Evolutionary conservation across 495 filamentous ascomycete genomes (phyloP), one percentile per base, ranked within the genome.

Genomic region (Tetracladium marchalianum): DNA sequence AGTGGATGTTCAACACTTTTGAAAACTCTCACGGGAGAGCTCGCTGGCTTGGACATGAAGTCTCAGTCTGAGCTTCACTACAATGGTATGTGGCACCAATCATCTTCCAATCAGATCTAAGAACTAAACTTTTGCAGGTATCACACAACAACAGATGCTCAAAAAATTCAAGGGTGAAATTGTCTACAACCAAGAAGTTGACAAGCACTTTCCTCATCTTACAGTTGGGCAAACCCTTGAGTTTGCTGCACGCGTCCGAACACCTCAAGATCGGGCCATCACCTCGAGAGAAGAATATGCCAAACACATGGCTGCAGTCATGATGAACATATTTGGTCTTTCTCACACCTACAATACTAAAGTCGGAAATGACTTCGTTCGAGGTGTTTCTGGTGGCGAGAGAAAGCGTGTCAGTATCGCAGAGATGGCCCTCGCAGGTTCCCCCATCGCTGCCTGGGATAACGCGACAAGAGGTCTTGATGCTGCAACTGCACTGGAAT

Each of bases 321-420:
- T 92, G 34, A 71, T 85, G 33, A 81, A 85, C 51, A 68, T 89
- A 31, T 92, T 94, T 50, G 84, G 84, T 69, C 86, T 73, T 16
- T 61, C 60, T 5, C 66, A 71, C 39, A 67, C 65, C 2, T 62
- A 77, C 54, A 75, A 92, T 53, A 95, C 90, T 0, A 69, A 80
- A 16, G 87, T 96, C 11, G 90, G 90, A 16, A 85, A 94, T 59
- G 84, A 82, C 55, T 90, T 81, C 51, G 76, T 90, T 12, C 77
- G 88, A 24, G 81, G 82, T 39, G 77, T 81, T 0, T 82, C 80
- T 49, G 74, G 81, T 1, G 78, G 79, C 55, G 68, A 75, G 63
- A 61, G 80, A 62, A 72, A 71, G 35, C 67, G 77, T 40, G 71
- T 77, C 13, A 72, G 65, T 35, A 74, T 80, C 41, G 72, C 73